Evolutionary conservation across 1,284 basidiomycete genomes (phyloP).

Genomic region (Phylloporus sp.): DNA sequence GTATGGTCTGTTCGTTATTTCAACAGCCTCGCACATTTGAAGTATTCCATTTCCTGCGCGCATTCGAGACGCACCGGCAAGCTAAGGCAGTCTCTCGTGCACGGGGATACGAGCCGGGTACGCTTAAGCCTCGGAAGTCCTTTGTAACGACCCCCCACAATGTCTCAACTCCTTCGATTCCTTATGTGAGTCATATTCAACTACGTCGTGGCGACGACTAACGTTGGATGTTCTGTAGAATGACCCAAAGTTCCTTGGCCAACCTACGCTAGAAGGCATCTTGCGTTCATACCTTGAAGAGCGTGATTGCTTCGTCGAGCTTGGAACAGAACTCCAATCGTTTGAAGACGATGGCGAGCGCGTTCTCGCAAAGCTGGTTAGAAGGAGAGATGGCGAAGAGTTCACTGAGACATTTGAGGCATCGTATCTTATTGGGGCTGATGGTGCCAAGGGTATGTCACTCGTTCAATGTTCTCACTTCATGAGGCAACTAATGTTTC

Average conservation of each 20-base stretch:
- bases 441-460: slow-evolving; percentile 40
- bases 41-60: slow-evolving; percentile 31
- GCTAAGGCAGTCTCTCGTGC: slow-evolving; percentile 3
- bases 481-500: too few relatives aligned
- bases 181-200: slow-evolving; percentile 20
- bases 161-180: slow-evolving; percentile 32
- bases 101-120: slow-evolving; percentile 24
- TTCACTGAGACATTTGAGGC: slow-evolving; percentile 25
- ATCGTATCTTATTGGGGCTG: slow-evolving; percentile 42
- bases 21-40: slow-evolving; percentile 37
- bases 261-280: slow-evolving; percentile 37
- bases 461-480: too few relatives aligned
- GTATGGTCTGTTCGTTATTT: too few relatives aligned
- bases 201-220: not conserved
- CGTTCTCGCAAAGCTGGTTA: slow-evolving; percentile 31
- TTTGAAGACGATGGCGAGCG: slow-evolving; percentile 36
- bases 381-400: slow-evolving; percentile 20
- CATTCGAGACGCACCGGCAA: slow-evolving; percentile 21
- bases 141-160: slow-evolving; percentile 2
- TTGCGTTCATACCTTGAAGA: slow-evolving; percentile 36
- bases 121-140: slow-evolving; percentile 21
- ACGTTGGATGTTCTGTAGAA: slow-evolving; percentile 8
- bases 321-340: slow-evolving; percentile 35
- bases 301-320: slow-evolving; percentile 35
- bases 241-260: slow-evolving; percentile 33